Conservation (phyloP, 305 asterid genomes). For the Fraxinus paxiana region DNA sequence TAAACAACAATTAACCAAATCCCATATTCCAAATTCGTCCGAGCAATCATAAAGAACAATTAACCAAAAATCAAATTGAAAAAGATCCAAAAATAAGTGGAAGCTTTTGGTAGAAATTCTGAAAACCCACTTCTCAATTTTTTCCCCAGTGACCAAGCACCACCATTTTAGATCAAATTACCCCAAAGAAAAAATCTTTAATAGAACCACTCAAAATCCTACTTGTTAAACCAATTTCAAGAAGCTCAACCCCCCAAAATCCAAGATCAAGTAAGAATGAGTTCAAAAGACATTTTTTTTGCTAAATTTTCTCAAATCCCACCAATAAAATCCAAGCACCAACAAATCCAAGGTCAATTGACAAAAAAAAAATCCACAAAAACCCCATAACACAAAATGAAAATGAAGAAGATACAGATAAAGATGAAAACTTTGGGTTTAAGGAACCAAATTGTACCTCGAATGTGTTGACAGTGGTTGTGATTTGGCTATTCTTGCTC, state of each 20-base stretch:
- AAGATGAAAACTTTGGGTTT: conserved; percentile 16
- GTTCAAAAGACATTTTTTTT: conserved; percentile 14
- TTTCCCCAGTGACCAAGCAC: conserved; percentile 9
- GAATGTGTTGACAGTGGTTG: conserved; percentile 48
- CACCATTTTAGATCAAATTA: conserved; percentile 18
- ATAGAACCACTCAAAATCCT: conserved; percentile 20
- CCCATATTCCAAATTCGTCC: neutral
- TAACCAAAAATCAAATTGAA: neutral
- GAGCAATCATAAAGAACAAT: neutral
- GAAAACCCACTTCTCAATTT: neutral
- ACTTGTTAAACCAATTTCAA: neutral
- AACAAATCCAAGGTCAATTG: neutral
- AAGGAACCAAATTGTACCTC: conserved; percentile 45
- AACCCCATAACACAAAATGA: neutral
- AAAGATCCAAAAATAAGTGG: neutral
- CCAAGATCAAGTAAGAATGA: neutral
- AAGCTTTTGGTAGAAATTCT: neutral
- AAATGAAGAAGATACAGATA: conserved; percentile 6
- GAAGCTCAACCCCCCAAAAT: conserved; percentile 22
- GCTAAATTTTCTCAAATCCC: conserved; percentile 10
- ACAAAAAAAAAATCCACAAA: neutral
- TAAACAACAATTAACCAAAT: neutral
- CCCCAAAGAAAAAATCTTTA: neutral
- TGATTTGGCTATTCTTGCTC: conserved; percentile 64
- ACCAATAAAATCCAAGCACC: neutral